phyloP scores from a whole-genome alignment of 495 filamentous ascomycete species.

The Trichoderma asperelloides region DNA sequence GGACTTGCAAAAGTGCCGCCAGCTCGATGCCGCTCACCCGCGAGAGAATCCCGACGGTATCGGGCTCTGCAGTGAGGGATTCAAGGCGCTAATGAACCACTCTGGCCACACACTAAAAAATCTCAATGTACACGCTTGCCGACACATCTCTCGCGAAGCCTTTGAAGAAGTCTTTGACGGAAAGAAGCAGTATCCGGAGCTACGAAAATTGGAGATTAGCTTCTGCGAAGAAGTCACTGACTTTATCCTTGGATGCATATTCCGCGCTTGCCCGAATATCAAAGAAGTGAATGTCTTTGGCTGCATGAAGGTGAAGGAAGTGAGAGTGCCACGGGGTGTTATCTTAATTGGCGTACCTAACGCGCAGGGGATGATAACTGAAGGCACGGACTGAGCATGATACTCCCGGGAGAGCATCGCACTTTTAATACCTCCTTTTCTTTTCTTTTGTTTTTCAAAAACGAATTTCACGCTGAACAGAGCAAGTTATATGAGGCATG shows the following conservation, averaged over 20 bases:
- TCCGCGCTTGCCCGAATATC: conserved; percentile 63
- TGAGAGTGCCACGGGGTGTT: conserved; percentile 61
- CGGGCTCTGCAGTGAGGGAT: conserved; percentile 65
- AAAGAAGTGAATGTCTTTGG: conserved; percentile 72
- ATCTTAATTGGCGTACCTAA: conserved; percentile 71
- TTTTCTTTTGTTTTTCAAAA: too few relatives aligned
- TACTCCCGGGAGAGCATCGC: neutral
- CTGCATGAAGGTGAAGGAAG: conserved; percentile 67
- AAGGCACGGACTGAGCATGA: conserved; percentile 25
- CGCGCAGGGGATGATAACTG: conserved; percentile 48
- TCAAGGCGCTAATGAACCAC: conserved; percentile 75
- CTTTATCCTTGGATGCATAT: conserved; percentile 61
- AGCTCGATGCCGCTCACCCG: conserved; percentile 53
- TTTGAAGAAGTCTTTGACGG: conserved; percentile 62
- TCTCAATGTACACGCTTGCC: conserved; percentile 68
- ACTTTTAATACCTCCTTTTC: conserved; percentile 10
- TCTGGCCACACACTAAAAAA: conserved; percentile 53
- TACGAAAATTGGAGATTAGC: conserved; percentile 64
- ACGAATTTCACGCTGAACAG: neutral
- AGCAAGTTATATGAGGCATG: neutral
- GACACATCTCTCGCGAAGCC: conserved; percentile 59
- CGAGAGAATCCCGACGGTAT: conserved; percentile 50
- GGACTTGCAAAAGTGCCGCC: conserved; percentile 65
- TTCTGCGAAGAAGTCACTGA: conserved; percentile 72
- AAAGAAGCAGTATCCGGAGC: conserved; percentile 50